Base-by-base conservation (phyloP, 352 stramenopile species). In the Phytophthora pini region DNA sequence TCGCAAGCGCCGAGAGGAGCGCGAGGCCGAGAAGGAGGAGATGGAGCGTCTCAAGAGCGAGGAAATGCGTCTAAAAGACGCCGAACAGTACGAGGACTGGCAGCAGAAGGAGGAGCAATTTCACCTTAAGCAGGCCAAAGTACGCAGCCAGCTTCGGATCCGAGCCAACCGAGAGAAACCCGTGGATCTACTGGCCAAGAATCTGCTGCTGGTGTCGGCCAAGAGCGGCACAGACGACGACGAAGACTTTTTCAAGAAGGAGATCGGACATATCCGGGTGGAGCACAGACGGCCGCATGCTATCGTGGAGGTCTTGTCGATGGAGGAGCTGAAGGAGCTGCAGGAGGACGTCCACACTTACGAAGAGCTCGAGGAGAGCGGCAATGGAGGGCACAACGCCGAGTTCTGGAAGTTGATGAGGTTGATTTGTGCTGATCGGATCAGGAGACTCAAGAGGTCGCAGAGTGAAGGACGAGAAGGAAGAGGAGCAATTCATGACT, bases 31-130 rank as follows among this genome's bases (percentile, higher is more conserved):
- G 73, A 80, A 92, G 2, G 94, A 98, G 54, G 97, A 99, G 72
- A 97, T 98, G 88, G 95, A 99, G 70, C 82, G 97, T 0, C 73
- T 99, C 9, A 84, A 94, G 46, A 96, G 91, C 22, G 97, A 99
- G 79, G 97, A 99, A 75, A 77, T 95, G 48, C 81, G 96, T 12
- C 88, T 99, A 56, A 93, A 96, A 41, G 97, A 99, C 76, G 79
- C 97, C 26, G 95, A 98, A 68, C 88, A 98, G 74, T 99, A 98
- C 72, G 94, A 98, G 47, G 96, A 99, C 70, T 99, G 96, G 97
- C 93, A 98, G 64, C 76, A 91, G 41, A 99, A 99, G 70, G 98
- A 99, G 71, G 97, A 99, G 79, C 87, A 97, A 24, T 99, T 99
- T 72, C 96, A 99, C 68, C 68, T 98, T 10, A 75, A 94, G 24